Evolutionary conservation across 73 alveolate species (phyloP).

Genomic region (Symbiodinium pilosum): DNA sequence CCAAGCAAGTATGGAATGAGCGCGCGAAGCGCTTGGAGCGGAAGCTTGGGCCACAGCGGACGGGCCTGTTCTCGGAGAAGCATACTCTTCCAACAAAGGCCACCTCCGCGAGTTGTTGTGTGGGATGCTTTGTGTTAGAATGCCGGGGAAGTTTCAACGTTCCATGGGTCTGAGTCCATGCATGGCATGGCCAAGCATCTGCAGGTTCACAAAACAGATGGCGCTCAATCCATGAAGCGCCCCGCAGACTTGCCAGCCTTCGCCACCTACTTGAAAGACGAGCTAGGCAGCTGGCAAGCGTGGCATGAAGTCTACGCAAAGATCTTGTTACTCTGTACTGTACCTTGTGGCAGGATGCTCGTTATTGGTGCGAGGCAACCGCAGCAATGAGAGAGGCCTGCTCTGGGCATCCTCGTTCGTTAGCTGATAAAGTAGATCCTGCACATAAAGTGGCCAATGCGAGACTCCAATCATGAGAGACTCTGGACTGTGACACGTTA

Average conservation of each 20-base stretch:
- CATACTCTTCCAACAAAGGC: neutral
- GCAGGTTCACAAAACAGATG: slow-evolving; percentile 32
- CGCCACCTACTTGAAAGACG: slow-evolving; percentile 38
- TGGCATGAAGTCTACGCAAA: too few species aligned
- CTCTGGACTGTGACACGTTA: too few species aligned
- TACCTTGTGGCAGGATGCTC: slow-evolving; percentile 23
- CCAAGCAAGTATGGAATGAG: slow-evolving; percentile 11
- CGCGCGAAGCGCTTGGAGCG: slow-evolving; percentile 36
- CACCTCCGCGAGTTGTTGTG: too few species aligned
- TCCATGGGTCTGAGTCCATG: too few species aligned
- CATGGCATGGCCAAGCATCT: too few species aligned
- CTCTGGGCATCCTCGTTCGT: too few species aligned
- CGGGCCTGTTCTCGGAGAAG: neutral
- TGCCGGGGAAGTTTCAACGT: too few species aligned
- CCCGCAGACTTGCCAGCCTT: slow-evolving; percentile 62
- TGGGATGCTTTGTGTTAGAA: too few species aligned
- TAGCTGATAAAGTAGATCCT: too few species aligned
- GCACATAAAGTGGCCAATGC: too few species aligned
- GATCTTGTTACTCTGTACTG: neutral
- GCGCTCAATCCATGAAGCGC: slow-evolving; percentile 3
- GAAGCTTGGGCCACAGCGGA: neutral
- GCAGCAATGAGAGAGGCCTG: slow-evolving; percentile 31
- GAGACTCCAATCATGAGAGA: too few species aligned
- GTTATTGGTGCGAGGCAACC: slow-evolving; percentile 38
- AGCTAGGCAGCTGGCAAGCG: slow-evolving; percentile 13